Percentiles rank a stretch among this genome's conserved stretches.
These are phyloP conservation scores for Sphaerulina musiva DNA, from an alignment of 2,329 filamentous ascomycete genomes.

Conservation along the genomic window DNA sequence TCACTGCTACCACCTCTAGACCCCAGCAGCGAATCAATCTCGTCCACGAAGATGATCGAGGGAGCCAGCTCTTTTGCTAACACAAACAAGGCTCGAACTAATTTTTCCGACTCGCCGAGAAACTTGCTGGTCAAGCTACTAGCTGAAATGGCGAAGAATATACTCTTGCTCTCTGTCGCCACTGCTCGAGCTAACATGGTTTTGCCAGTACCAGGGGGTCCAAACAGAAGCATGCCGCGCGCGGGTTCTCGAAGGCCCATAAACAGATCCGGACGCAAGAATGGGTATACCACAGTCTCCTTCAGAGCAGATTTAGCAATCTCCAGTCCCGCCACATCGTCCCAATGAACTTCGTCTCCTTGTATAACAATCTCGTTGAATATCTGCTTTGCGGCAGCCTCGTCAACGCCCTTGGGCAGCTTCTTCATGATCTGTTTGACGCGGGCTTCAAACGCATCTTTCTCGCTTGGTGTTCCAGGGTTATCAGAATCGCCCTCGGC, in stretches of 20 bases:
- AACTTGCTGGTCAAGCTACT: conserved; percentile 94
- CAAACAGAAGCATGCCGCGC: conserved; percentile 90
- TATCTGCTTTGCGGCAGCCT: conserved; percentile 78
- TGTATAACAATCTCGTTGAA: conserved; percentile 92
- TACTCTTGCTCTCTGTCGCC: conserved; percentile 87
- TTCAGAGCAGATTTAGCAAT: conserved; percentile 86
- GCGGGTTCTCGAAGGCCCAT: conserved; percentile 92
- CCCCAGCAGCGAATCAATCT: conserved; percentile 90
- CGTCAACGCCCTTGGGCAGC: conserved; percentile 75
- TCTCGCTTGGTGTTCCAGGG: conserved; percentile 27
- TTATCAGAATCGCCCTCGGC: conserved; percentile 45
- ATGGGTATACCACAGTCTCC: conserved; percentile 95
- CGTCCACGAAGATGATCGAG: conserved; percentile 96
- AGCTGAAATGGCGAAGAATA: conserved; percentile 95
- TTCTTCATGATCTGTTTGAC: conserved; percentile 64
- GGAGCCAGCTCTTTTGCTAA: conserved; percentile 85
- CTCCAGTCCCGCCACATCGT: conserved; percentile 84
- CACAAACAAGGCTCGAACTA: conserved; percentile 84
- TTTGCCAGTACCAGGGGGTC: conserved; percentile 95
- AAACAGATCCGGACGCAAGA: conserved; percentile 89
- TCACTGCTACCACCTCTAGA: conserved; percentile 76
- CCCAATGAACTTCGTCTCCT: conserved; percentile 92
- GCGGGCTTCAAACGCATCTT: conserved; percentile 54
- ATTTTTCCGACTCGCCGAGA: conserved; percentile 90
- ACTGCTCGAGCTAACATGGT: conserved; percentile 95